A percentile compares a stretch with the other conserved stretches of the same genome.
Conservation (phyloP, 2,329 filamentous ascomycete species). For the Cytospora chrysosperma region DNA sequence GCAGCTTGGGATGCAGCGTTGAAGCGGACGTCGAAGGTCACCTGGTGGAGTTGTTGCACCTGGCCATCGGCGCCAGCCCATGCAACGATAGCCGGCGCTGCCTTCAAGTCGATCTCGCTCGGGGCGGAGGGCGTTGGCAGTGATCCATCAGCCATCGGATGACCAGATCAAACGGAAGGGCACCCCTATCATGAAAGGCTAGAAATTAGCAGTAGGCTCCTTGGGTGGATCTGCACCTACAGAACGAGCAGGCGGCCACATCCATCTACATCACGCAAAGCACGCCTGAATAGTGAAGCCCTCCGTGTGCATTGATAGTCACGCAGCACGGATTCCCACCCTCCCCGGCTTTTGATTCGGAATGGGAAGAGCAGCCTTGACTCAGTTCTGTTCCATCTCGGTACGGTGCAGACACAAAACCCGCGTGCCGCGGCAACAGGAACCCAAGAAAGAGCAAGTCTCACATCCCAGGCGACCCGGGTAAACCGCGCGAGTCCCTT, state of each 20-base stretch:
- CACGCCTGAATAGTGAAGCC: background rate
- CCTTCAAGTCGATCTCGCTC: background rate
- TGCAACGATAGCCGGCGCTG: background rate
- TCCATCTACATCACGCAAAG: background rate
- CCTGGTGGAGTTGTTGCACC: background rate
- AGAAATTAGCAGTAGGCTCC: background rate
- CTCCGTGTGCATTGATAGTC: background rate
- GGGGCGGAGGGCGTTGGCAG: background rate
- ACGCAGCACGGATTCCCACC: conserved; percentile 9
- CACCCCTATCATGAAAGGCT: background rate
- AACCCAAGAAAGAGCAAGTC: background rate
- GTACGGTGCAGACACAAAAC: background rate
- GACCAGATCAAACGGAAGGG: background rate
- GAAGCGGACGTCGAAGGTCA: conserved; percentile 2
- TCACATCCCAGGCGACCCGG: background rate
- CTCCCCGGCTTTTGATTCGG: conserved; percentile 8
- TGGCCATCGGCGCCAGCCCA: conserved; percentile 6
- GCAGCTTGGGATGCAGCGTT: background rate
- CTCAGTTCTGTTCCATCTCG: background rate
- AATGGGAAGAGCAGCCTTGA: conserved; percentile 12
- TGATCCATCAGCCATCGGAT: background rate
- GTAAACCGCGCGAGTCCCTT: background rate
- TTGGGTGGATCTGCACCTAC: background rate
- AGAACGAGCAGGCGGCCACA: background rate
- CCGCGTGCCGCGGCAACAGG: conserved; percentile 3